These are phyloP conservation scores for Umbilicus rupestris DNA, from an alignment of 164 flowering plant species.

Conservation along the genomic window DNA sequence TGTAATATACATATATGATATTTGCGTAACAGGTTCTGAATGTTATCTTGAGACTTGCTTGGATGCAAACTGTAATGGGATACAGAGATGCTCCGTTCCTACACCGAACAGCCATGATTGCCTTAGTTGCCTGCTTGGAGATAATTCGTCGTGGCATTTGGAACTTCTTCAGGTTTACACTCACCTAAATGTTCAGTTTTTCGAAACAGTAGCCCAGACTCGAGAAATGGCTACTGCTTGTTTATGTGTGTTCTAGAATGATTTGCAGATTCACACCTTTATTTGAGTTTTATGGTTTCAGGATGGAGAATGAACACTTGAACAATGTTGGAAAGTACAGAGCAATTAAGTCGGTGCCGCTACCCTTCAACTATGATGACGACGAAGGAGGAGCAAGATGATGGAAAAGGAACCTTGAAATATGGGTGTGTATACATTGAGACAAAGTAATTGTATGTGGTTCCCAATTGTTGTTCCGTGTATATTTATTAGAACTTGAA, in stretches of 20 bases:
- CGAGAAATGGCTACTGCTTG: too few relatives aligned
- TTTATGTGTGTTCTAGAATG: too few relatives aligned
- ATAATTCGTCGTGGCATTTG: constrained; percentile 74
- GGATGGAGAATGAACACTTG: constrained; percentile 73
- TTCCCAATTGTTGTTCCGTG: too few relatives aligned
- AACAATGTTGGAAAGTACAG: constrained; percentile 62
- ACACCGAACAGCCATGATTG: constrained; percentile 25
- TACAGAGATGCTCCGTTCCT: constrained; percentile 23
- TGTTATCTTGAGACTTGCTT: constrained; percentile 51
- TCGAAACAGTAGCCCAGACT: too few relatives aligned
- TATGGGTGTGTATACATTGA: too few relatives aligned
- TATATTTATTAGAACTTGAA: too few relatives aligned
- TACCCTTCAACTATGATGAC: constrained; percentile 53
- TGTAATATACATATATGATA: not conserved
- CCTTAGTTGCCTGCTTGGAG: constrained; percentile 52
- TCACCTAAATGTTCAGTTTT: too few relatives aligned
- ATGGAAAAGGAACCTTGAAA: too few relatives aligned
- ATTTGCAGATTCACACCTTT: not conserved
- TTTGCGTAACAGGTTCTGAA: constrained; percentile 35
- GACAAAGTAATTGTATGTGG: too few relatives aligned
- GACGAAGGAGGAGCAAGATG: constrained; percentile 29
- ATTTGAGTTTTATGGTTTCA: constrained; percentile 16
- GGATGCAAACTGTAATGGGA: constrained; percentile 51
- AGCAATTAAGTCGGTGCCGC: constrained; percentile 59
- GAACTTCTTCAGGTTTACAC: constrained; percentile 67